Evolutionary conservation across 306 rosid species (phyloP).

Genomic region (Geum urbanum): DNA sequence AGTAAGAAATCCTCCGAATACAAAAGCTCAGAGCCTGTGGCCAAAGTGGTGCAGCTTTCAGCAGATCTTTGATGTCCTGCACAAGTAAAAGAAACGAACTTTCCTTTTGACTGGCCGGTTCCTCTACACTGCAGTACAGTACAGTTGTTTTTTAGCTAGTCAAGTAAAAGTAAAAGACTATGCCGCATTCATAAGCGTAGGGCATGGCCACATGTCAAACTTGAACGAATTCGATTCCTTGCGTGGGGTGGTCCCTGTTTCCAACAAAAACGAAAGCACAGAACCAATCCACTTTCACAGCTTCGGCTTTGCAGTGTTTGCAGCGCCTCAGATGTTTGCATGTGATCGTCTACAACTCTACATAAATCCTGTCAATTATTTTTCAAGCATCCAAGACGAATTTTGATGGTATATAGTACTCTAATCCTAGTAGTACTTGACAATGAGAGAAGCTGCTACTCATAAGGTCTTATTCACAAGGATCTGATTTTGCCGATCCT

Average conservation of each 20-base stretch:
- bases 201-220: conserved; percentile 8
- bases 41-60: conserved; percentile 17
- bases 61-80: not conserved
- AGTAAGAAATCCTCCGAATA: too few relatives aligned
- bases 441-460: not conserved
- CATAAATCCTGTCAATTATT: not conserved
- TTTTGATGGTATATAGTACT: not conserved
- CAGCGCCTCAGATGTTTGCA: conserved; percentile 8
- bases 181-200: not conserved
- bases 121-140: not conserved
- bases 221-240: not conserved
- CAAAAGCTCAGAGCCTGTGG: too few relatives aligned
- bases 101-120: not conserved
- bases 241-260: not conserved
- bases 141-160: not conserved
- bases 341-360: not conserved
- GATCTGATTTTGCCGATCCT: not conserved
- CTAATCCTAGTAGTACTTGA: not conserved
- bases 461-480: not conserved
- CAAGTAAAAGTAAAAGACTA: not conserved
- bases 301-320: conserved; percentile 4
- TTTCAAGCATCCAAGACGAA: conserved; percentile 1
- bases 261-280: conserved; percentile 2
- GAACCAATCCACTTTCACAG: conserved; percentile 7
- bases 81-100: not conserved